Evolutionary conservation across 2,329 filamentous ascomycete genomes (phyloP).

Genomic region (Gaeumannomyces tritici): DNA sequence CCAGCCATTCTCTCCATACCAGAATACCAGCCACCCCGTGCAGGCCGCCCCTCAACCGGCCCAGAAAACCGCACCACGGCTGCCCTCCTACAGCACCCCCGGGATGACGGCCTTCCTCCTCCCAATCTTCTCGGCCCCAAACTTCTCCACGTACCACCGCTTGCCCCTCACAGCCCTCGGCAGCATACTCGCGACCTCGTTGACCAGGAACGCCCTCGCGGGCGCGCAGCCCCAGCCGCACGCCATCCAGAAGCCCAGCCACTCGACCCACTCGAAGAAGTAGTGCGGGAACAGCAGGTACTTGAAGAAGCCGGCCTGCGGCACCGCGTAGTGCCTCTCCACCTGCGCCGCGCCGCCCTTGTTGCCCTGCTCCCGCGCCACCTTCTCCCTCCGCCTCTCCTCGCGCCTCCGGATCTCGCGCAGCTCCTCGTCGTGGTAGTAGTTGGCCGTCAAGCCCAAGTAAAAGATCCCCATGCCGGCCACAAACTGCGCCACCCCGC

Average conservation of each 20-base stretch:
- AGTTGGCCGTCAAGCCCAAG: conserved; percentile 68
- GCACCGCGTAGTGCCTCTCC: conserved; percentile 80
- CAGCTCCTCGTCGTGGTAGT: conserved; percentile 82
- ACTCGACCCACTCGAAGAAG: conserved; percentile 94
- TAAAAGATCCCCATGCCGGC: conserved; percentile 68
- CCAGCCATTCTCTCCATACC: too few relatives aligned
- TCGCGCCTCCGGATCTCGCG: conserved; percentile 75
- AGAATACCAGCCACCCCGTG: too few relatives aligned
- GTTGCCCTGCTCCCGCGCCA: conserved; percentile 27
- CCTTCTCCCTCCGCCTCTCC: conserved; percentile 43
- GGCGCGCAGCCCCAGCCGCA: conserved; percentile 60
- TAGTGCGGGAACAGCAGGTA: conserved; percentile 88
- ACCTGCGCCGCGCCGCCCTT: too few relatives aligned
- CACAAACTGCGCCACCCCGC: conserved; percentile 34
- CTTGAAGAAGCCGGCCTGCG: conserved; percentile 71
- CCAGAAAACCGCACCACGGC: neutral
- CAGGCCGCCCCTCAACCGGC: too few relatives aligned
- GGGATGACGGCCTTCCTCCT: conserved; percentile 63
- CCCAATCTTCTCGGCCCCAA: conserved; percentile 74
- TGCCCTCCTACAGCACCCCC: conserved; percentile 28
- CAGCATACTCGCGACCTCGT: conserved; percentile 84
- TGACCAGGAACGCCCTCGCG: conserved; percentile 72
- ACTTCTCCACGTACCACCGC: conserved; percentile 79
- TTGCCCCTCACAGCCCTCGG: conserved; percentile 74
- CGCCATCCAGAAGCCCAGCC: conserved; percentile 79